Conservation (phyloP, 2,329 filamentous ascomycete species). For the Scytalidium sp. region DNA sequence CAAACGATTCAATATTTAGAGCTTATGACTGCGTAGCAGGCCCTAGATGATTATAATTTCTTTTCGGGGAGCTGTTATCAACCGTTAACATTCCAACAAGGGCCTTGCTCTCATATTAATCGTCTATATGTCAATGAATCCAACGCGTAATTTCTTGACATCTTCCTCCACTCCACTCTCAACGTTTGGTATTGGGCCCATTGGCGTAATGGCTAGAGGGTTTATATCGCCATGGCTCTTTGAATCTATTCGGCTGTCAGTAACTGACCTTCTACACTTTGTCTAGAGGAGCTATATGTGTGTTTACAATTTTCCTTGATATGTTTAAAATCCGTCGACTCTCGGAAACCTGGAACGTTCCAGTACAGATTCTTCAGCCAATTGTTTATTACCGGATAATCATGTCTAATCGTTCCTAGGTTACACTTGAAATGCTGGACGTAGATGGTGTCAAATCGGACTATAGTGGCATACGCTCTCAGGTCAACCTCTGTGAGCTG, state of each 20-base stretch:
- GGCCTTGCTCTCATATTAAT: too few relatives aligned
- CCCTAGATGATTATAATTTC: too few relatives aligned
- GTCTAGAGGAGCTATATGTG: not conserved
- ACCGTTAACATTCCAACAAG: too few relatives aligned
- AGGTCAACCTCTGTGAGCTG: conserved; percentile 78
- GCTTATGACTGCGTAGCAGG: too few relatives aligned
- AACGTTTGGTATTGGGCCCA: conserved; percentile 82
- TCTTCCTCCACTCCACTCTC: conserved; percentile 72
- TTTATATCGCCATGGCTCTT: conserved; percentile 71
- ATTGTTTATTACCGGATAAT: conserved; percentile 60
- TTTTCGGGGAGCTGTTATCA: too few relatives aligned
- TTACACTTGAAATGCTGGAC: conserved; percentile 64
- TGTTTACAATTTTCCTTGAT: conserved; percentile 49
- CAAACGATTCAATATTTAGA: too few relatives aligned
- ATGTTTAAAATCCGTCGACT: conserved; percentile 24
- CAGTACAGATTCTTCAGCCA: conserved; percentile 68
- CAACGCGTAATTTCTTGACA: not conserved
- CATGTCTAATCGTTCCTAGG: conserved; percentile 32
- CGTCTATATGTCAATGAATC: not conserved
- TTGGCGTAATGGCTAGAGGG: conserved; percentile 70
- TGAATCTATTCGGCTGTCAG: conserved; percentile 69
- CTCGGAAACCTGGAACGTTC: conserved; percentile 55
- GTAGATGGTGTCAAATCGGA: conserved; percentile 67
- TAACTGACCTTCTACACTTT: not conserved
- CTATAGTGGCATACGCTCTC: conserved; percentile 60